Evolutionary conservation across 2,329 filamentous ascomycete species (phyloP).

Genomic region (Aspergillus sp.): DNA sequence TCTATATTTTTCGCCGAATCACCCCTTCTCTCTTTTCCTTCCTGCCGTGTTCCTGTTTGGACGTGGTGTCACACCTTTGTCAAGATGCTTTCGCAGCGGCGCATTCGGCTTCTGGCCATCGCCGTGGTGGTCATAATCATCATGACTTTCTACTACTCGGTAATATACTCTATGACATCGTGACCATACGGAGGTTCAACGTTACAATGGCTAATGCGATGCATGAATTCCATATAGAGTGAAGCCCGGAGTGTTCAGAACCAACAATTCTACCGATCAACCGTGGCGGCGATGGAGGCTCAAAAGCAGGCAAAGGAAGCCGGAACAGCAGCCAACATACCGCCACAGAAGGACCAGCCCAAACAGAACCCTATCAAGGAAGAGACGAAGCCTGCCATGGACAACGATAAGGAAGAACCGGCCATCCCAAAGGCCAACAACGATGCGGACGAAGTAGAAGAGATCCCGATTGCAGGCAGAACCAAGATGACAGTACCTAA

Average conservation of each 20-base stretch:
- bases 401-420: conserved; percentile 5
- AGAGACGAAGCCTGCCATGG: conserved; percentile 34
- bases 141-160: conserved; percentile 71
- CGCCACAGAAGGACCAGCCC: conserved; percentile 68
- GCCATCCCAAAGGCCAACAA: conserved; percentile 8
- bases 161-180: conserved; percentile 40
- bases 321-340: conserved; percentile 59
- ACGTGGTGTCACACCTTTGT: background rate
- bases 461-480: conserved; percentile 56
- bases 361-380: conserved; percentile 68
- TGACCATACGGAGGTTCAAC: background rate
- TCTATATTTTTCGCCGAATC: background rate
- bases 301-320: conserved; percentile 44
- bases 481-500: conserved; percentile 52
- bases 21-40: background rate
- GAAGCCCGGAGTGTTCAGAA: conserved; percentile 44
- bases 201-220: conserved; percentile 9
- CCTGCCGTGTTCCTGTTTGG: background rate
- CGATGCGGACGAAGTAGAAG: conserved; percentile 39
- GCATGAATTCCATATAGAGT: conserved; percentile 30
- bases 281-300: conserved; percentile 55
- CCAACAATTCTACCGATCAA: conserved; percentile 58
- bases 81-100: conserved; percentile 69
- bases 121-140: conserved; percentile 66
- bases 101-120: conserved; percentile 67